These are phyloP conservation scores for Lanmaoa pseudosensibilis DNA, from an alignment of 768 basidiomycete species.

Conservation along the genomic window DNA sequence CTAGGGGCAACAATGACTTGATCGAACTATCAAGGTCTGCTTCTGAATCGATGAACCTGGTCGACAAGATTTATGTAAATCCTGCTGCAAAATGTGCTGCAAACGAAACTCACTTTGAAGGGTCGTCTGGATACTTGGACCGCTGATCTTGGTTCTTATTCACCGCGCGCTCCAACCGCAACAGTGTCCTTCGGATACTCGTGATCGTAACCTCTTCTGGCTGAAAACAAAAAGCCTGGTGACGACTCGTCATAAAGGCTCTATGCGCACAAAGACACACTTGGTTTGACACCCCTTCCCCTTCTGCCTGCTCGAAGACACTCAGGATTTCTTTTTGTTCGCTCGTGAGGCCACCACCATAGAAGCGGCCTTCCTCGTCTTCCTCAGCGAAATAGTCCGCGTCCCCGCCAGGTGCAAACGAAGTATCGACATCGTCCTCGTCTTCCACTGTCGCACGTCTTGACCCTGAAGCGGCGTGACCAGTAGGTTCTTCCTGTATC, in stretches of 20 bases:
- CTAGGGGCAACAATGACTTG: conserved; percentile 83
- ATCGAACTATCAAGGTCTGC: conserved; percentile 88
- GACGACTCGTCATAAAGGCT: not conserved
- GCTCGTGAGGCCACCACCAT: conserved; percentile 87
- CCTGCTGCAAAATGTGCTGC: not conserved
- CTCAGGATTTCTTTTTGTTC: conserved; percentile 96
- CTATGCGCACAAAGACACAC: conserved; percentile 43
- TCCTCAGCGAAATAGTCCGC: conserved; percentile 90
- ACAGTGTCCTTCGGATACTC: conserved; percentile 68
- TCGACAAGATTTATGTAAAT: conserved; percentile 6
- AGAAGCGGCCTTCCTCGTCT: conserved; percentile 90
- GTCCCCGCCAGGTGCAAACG: conserved; percentile 83
- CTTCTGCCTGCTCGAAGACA: conserved; percentile 81
- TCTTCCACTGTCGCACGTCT: conserved; percentile 63
- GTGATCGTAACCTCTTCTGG: conserved; percentile 67
- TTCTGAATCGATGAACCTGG: conserved; percentile 98
- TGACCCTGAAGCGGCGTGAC: conserved; percentile 25
- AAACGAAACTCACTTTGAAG: conserved; percentile 65
- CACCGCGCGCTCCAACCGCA: conserved; percentile 83
- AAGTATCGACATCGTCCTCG: conserved; percentile 32
- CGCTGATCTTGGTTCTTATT: conserved; percentile 96
- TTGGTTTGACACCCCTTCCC: conserved; percentile 62
- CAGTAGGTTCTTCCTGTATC: conserved; percentile 7
- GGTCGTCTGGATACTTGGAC: conserved; percentile 92
- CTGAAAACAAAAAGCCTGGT: conserved; percentile 36